phyloP scores from a whole-genome alignment of 345 rosid genomes.

The Lumnitzera littorea region DNA sequence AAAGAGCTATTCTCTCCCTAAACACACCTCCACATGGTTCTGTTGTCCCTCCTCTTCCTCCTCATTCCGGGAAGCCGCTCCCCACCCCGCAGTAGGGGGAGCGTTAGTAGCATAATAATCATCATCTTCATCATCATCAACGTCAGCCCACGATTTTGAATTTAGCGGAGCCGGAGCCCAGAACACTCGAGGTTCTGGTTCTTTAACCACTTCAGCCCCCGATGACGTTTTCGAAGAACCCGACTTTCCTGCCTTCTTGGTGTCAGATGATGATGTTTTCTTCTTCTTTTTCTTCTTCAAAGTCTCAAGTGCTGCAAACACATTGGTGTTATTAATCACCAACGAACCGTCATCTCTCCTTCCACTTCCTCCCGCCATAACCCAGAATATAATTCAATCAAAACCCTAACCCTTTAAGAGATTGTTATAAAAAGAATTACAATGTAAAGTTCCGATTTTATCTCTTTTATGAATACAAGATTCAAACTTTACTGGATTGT shows the following conservation, averaged over 20 bases:
- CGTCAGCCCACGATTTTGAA: slow-evolving; percentile 37
- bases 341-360: slow-evolving; percentile 31
- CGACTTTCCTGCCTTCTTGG: slow-evolving; percentile 18
- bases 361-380: slow-evolving; percentile 19
- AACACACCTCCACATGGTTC: slow-evolving; percentile 9
- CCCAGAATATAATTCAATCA: neutral
- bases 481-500: too few species aligned
- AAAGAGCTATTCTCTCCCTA: neutral
- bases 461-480: too few species aligned
- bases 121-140: slow-evolving; percentile 35
- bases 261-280: slow-evolving; percentile 9
- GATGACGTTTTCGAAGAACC: slow-evolving; percentile 14
- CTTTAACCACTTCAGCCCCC: slow-evolving; percentile 7
- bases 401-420: neutral
- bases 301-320: slow-evolving; percentile 31
- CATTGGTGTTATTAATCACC: slow-evolving; percentile 30
- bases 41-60: slow-evolving; percentile 11
- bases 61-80: slow-evolving; percentile 8
- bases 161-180: slow-evolving; percentile 35
- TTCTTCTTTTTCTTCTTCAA: slow-evolving; percentile 32
- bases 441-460: too few species aligned
- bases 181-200: slow-evolving; percentile 19
- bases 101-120: slow-evolving; percentile 32
- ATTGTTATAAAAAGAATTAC: too few species aligned
- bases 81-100: slow-evolving; percentile 22